Conservation (phyloP, 306 rosid species). For the Cucurbita maxima region DNA sequence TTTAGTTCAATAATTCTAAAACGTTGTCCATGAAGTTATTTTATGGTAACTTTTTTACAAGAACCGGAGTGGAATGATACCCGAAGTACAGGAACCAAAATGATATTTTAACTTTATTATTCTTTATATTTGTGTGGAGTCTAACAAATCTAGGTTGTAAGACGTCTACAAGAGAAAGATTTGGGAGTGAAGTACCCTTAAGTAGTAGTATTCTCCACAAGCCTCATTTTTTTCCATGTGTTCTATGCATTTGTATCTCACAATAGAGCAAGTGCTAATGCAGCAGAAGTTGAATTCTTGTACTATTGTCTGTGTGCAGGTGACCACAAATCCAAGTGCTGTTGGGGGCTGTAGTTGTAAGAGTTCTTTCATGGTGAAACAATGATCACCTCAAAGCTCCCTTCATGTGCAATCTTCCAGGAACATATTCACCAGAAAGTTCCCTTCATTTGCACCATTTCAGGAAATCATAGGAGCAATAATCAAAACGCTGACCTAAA, state of each 20-base stretch:
- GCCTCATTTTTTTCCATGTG: neutral
- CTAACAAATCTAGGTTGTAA: neutral
- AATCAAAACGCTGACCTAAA: neutral
- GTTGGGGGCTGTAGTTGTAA: slow-evolving; percentile 93
- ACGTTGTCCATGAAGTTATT: neutral
- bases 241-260: neutral
- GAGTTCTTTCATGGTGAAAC: slow-evolving; percentile 88
- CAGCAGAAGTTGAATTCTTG: slow-evolving; percentile 4
- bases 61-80: too few species aligned
- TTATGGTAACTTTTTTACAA: neutral
- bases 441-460: neutral
- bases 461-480: slow-evolving; percentile 1
- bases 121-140: neutral
- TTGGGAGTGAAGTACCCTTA: neutral
- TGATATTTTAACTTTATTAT: neutral
- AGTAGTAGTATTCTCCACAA: neutral
- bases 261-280: neutral
- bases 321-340: slow-evolving; percentile 83
- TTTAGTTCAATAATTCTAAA: neutral
- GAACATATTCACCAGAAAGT: neutral
- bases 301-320: slow-evolving; percentile 29
- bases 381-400: slow-evolving; percentile 15
- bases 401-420: neutral
- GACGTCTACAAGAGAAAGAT: neutral
- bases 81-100: too few species aligned